These are phyloP conservation scores for Fomitiporia mediterranea DNA, from an alignment of 1,284 basidiomycete species.

Conservation along the genomic window DNA sequence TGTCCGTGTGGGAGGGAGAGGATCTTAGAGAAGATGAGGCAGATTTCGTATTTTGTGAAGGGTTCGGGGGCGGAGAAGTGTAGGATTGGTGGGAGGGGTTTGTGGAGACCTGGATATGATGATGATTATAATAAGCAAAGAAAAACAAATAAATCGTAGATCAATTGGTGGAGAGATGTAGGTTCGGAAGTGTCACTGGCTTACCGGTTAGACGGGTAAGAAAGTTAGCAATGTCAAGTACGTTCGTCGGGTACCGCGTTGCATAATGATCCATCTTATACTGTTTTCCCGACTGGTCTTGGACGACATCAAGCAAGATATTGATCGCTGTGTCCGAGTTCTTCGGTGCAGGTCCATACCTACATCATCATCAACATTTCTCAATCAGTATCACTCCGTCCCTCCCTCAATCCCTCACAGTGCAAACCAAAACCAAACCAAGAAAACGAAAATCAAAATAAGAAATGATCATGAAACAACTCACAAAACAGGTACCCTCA, in stretches of 20 bases:
- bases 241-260: constrained; percentile 76
- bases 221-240: constrained; percentile 71
- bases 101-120: constrained; percentile 31
- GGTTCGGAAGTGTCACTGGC: too few relatives aligned
- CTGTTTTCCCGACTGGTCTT: constrained; percentile 69
- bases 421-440: too few relatives aligned
- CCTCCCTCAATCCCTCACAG: too few relatives aligned
- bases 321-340: constrained; percentile 80
- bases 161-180: too few relatives aligned
- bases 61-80: constrained; percentile 74
- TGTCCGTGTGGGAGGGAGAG: constrained; percentile 60
- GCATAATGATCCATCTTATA: constrained; percentile 89
- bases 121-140: neutral
- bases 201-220: constrained; percentile 61
- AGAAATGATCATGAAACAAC: constrained; percentile 30
- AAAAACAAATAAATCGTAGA: too few relatives aligned
- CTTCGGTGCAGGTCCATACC: constrained; percentile 73
- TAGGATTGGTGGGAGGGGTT: constrained; percentile 55
- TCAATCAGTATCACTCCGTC: neutral
- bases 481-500: constrained; percentile 78
- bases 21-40: constrained; percentile 65
- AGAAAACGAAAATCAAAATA: neutral
- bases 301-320: constrained; percentile 71
- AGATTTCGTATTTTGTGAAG: constrained; percentile 84
- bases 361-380: constrained; percentile 31